A percentile compares a stretch with the other conserved stretches of the same genome.
Conservation (phyloP, 305 asterid species). For the Fraxinus velutina region DNA sequence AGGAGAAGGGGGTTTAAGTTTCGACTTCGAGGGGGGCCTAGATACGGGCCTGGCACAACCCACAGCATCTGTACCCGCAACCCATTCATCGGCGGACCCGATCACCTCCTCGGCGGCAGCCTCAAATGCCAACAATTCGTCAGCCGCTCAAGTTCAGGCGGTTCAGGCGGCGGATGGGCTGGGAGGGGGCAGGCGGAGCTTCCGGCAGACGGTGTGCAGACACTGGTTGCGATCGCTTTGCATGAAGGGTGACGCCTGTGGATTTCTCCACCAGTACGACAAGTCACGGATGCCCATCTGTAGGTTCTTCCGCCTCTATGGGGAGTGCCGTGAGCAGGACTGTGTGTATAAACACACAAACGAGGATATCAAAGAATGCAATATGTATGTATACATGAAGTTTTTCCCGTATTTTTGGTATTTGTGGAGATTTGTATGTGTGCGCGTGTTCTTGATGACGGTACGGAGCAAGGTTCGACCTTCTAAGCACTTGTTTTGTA, state of each 20-base stretch:
- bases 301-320: conserved; percentile 71
- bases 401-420: background rate
- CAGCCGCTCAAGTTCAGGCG: conserved; percentile 23
- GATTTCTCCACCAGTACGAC: conserved; percentile 87
- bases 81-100: conserved; percentile 44
- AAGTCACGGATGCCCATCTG: conserved; percentile 88
- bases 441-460: background rate
- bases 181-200: conserved; percentile 61
- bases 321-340: conserved; percentile 94
- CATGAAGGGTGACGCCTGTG: conserved; percentile 91
- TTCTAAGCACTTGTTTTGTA: background rate
- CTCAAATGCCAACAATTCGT: conserved; percentile 25
- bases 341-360: conserved; percentile 90
- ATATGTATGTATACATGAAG: background rate
- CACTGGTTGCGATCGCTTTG: conserved; percentile 86
- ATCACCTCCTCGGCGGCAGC: conserved; percentile 28
- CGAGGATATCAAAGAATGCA: conserved; percentile 45
- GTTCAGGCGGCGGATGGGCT: conserved; percentile 41
- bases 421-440: background rate
- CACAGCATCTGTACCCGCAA: conserved; percentile 74
- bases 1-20: conserved; percentile 85
- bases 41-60: conserved; percentile 77
- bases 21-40: conserved; percentile 82
- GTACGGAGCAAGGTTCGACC: background rate
- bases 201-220: conserved; percentile 86